Conservation (phyloP, 345 rosid species). For the Melaleuca alternifolia region DNA sequence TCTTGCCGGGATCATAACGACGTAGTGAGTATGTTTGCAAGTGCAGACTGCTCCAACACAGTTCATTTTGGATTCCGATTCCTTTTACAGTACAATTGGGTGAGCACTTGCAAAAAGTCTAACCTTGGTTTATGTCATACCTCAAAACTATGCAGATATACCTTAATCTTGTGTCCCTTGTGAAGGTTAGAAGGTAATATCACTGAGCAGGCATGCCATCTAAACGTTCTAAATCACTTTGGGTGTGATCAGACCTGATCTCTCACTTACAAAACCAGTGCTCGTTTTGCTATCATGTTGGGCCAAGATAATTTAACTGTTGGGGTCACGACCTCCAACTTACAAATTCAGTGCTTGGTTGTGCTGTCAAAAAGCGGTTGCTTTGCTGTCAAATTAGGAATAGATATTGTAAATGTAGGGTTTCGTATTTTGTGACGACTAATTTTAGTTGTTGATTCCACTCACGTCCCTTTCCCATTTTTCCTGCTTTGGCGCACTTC, state of each 20-base stretch:
- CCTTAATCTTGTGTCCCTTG: neutral
- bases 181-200: neutral
- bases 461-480: neutral
- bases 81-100: conserved; percentile 84
- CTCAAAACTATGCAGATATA: neutral
- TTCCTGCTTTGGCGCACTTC: neutral
- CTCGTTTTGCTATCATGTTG: neutral
- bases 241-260: neutral
- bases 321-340: neutral
- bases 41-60: conserved; percentile 78
- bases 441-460: neutral
- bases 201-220: neutral
- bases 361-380: neutral
- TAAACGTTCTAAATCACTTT: neutral
- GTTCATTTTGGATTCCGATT: conserved; percentile 72
- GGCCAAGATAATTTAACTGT: neutral
- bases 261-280: neutral
- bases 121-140: neutral
- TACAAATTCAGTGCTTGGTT: neutral
- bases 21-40: conserved; percentile 62
- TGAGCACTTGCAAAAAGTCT: conserved; percentile 14
- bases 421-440: neutral
- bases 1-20: conserved; percentile 38
- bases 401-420: neutral
- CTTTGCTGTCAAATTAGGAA: neutral